Conservation (phyloP, 2,329 filamentous ascomycete species). For the Cercospora sesami region DNA sequence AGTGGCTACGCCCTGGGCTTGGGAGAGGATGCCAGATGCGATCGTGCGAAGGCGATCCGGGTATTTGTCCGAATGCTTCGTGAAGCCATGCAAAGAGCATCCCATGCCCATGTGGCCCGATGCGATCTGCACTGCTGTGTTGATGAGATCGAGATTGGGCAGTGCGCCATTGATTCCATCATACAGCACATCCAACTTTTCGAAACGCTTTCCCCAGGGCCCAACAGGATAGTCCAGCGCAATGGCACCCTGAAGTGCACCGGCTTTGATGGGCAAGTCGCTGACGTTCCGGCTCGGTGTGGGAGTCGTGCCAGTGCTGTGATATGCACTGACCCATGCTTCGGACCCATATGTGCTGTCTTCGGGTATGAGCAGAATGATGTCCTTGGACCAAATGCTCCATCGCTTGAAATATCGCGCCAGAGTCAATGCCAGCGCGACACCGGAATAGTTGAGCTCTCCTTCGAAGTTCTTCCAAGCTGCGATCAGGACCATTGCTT, state of each 20-base stretch:
- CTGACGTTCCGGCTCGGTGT: conserved; percentile 57
- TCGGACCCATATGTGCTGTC: conserved; percentile 90
- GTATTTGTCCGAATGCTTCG: conserved; percentile 73
- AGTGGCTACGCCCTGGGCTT: conserved; percentile 83
- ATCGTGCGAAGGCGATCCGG: conserved; percentile 81
- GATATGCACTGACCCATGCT: conserved; percentile 97
- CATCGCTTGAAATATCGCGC: conserved; percentile 95
- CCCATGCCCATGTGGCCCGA: conserved; percentile 89
- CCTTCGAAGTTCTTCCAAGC: conserved; percentile 82
- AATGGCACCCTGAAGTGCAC: conserved; percentile 86
- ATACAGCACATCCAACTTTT: conserved; percentile 86
- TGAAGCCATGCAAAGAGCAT: conserved; percentile 82
- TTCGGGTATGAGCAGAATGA: conserved; percentile 84
- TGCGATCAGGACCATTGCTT: conserved; percentile 89
- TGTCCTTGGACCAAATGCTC: conserved; percentile 99
- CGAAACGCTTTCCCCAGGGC: conserved; percentile 73
- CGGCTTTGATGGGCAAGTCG: conserved; percentile 83
- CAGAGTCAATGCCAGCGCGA: conserved; percentile 81
- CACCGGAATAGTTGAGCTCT: conserved; percentile 79
- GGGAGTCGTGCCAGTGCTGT: conserved; percentile 75
- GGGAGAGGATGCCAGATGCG: conserved; percentile 86
- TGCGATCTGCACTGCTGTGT: conserved; percentile 85
- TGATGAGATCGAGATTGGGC: conserved; percentile 93
- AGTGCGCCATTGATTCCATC: conserved; percentile 95
- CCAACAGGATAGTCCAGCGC: conserved; percentile 82